Conservation (phyloP, 371 early-diverging fungal species). For the Haplosporangium sp. region DNA sequence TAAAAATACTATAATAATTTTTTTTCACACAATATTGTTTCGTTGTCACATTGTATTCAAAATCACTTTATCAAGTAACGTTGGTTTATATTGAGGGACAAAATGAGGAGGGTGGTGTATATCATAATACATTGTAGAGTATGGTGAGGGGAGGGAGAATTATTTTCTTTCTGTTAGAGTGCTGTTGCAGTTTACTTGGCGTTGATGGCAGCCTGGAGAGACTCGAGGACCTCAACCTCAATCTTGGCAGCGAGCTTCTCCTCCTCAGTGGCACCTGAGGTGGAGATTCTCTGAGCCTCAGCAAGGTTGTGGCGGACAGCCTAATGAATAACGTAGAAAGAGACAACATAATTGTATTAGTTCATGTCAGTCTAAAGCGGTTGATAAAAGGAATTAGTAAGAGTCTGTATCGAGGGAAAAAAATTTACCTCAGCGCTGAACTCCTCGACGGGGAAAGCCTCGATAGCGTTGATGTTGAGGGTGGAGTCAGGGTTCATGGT, state of each 20-base stretch:
- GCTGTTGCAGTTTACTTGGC: constrained; percentile 44
- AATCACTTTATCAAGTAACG: neutral
- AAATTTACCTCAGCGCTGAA: constrained; percentile 78
- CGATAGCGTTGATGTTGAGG: constrained; percentile 97
- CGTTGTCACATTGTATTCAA: neutral
- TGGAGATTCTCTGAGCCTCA: constrained; percentile 82
- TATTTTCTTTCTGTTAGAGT: constrained; percentile 5
- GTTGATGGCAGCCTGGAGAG: constrained; percentile 75
- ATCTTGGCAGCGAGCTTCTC: constrained; percentile 90
- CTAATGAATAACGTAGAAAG: constrained; percentile 52
- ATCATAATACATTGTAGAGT: neutral
- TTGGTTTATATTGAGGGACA: constrained; percentile 1
- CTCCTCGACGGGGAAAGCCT: constrained; percentile 92
- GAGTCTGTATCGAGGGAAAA: neutral
- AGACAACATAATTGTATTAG: neutral
- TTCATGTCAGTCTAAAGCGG: neutral
- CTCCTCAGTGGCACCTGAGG: constrained; percentile 76
- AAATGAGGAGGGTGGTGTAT: constrained; percentile 3
- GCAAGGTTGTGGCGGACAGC: constrained; percentile 83
- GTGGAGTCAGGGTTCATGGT: constrained; percentile 96
- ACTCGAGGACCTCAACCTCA: constrained; percentile 92
- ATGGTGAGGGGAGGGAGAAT: neutral
- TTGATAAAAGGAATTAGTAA: neutral
- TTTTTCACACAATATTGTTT: neutral
- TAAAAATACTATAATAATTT: neutral